Percentiles rank a stretch among this genome's conserved stretches.
Evolutionary conservation across 768 basidiomycete genomes (phyloP).

Genomic region (Lactarius hatsudake): DNA sequence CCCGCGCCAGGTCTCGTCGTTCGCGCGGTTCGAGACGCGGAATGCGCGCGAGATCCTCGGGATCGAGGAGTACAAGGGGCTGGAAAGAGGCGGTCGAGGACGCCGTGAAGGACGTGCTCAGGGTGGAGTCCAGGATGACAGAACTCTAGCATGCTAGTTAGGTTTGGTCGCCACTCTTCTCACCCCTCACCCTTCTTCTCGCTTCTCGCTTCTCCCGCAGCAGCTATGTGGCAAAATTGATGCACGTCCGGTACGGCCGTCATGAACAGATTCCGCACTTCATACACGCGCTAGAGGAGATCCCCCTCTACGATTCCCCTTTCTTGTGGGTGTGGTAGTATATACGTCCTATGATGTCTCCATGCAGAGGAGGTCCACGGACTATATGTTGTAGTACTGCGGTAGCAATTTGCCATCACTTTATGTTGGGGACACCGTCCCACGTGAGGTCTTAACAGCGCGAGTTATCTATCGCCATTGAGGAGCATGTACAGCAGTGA

Average conservation of each 20-base stretch:
- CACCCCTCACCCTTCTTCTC: neutral
- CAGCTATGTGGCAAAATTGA: neutral
- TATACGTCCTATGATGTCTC: neutral
- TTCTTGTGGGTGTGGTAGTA: neutral
- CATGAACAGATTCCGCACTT: neutral
- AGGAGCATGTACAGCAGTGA: no score
- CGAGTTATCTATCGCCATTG: no score
- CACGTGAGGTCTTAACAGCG: no score
- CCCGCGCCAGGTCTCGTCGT: neutral
- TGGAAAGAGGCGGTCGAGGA: conserved; percentile 20
- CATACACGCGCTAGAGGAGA: neutral
- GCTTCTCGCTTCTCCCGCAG: neutral
- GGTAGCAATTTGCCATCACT: no score
- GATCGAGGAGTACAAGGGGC: conserved; percentile 3
- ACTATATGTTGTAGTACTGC: neutral
- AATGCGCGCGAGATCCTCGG: conserved; percentile 22
- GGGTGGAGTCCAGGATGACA: conserved; percentile 3
- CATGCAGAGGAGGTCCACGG: neutral
- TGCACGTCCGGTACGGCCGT: neutral
- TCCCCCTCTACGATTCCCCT: neutral
- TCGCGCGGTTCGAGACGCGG: conserved; percentile 15
- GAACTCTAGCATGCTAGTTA: neutral
- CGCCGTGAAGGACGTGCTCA: conserved; percentile 16
- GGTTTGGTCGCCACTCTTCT: no score
- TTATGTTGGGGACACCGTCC: no score